Base-by-base conservation (phyloP, 345 rosid species). In the Fremontodendron californicum region DNA sequence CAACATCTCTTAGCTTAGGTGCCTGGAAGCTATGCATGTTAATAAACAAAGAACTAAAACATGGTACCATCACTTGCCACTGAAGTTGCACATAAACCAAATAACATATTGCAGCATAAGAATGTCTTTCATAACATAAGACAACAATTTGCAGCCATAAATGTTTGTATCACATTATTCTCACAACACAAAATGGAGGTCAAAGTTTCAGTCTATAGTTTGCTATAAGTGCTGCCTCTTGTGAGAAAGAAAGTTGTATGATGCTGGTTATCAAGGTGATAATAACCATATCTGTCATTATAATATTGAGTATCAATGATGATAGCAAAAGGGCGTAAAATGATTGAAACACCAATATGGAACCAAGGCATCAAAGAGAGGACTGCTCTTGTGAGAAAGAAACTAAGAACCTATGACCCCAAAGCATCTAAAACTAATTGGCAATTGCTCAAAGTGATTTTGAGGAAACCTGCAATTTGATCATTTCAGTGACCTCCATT, bases 401-500 rank as follows among this genome's bases (percentile, higher is more conserved):
- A 43, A 67, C 29, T 67, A 67, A 39, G 65, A 40, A 35, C 76
- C 19, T 13, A 37, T 1, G 42, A 54, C 55, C 51, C 16, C 66
- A 73, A 23, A 35, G 51, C 69, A 75, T n/a, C 57, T 21, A 58
- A 31, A 27, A 27, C 69, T 27, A 45, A 10, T 45, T 61, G 31
- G 67, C 70, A 75, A 74, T 62, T 25, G 77, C 52, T 31, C 33
- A 27, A 62, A 71, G 57, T 43, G 57, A 74, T 43, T n/a, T 51
- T n/a, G 37, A 79, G 80, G 73, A 71, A 72, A 80, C 88, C 82
- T 77, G 83, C 46, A 37, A 46, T 72, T 71, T 80, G 76, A 84
- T 82, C 83, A 82, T 84, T 66, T 84, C 85, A 51, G 29, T 52
- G 40, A 84, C 76, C 74, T 84, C 85, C 78, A 40, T 51, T 62